phyloP scores from a whole-genome alignment of 2,329 filamentous ascomycete genomes.

The Penicillium hordei region DNA sequence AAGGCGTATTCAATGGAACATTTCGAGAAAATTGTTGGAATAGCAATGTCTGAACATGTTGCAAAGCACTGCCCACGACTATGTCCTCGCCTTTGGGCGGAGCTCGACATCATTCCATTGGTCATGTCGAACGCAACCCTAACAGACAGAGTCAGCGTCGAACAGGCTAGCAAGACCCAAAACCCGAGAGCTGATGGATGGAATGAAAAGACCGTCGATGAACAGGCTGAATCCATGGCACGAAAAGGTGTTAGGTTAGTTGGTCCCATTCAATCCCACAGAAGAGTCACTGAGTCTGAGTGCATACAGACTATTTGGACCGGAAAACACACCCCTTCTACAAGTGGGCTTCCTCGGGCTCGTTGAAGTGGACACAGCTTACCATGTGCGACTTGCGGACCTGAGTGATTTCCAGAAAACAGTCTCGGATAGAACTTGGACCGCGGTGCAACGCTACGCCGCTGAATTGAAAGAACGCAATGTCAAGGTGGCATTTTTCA shows the following conservation, averaged over 20 bases:
- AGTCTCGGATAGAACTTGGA: slow-evolving; percentile 64
- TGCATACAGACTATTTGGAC: slow-evolving; percentile 64
- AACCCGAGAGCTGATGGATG: slow-evolving; percentile 30
- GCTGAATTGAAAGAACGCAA: slow-evolving; percentile 62
- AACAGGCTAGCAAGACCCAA: slow-evolving; percentile 27
- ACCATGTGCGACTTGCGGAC: slow-evolving; percentile 61
- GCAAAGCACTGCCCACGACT: slow-evolving; percentile 62
- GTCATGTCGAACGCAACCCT: slow-evolving; percentile 51
- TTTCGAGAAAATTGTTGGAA: slow-evolving; percentile 71
- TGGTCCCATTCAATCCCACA: not conserved
- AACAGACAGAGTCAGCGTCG: slow-evolving; percentile 9
- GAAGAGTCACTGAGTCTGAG: slow-evolving; percentile 7
- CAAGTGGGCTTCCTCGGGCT: slow-evolving; percentile 65
- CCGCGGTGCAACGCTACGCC: slow-evolving; percentile 63
- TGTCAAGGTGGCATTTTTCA: slow-evolving; percentile 74
- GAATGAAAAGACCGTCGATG: slow-evolving; percentile 65
- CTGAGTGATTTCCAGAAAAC: slow-evolving; percentile 60
- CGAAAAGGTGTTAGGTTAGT: slow-evolving; percentile 70
- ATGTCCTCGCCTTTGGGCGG: slow-evolving; percentile 70
- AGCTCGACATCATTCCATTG: slow-evolving; percentile 73
- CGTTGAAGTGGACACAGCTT: slow-evolving; percentile 69
- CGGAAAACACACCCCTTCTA: slow-evolving; percentile 67
- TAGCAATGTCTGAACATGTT: slow-evolving; percentile 64
- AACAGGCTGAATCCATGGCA: slow-evolving; percentile 78
- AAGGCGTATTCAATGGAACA: slow-evolving; percentile 63